Conservation (phyloP, 768 basidiomycete species). For the Mycena indigotica region DNA sequence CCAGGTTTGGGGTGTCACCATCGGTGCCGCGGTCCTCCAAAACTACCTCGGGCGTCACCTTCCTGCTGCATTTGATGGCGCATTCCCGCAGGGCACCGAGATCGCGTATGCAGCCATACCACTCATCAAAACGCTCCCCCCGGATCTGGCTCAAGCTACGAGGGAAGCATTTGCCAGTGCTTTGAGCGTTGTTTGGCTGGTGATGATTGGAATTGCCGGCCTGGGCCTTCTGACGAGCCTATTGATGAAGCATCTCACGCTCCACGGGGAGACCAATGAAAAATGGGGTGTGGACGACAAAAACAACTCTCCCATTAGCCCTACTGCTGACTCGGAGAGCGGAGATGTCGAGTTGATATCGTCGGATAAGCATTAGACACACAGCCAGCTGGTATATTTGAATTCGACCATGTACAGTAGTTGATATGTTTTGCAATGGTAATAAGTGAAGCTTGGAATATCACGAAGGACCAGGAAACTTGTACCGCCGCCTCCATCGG, state of each 20-base stretch:
- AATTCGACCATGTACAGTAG: no score
- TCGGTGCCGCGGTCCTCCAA: constrained; percentile 36
- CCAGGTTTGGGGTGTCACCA: constrained; percentile 32
- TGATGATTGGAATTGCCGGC: constrained; percentile 28
- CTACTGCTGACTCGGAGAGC: no score
- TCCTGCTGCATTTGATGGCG: constrained; percentile 25
- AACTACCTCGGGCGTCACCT: constrained; percentile 31
- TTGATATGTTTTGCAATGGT: no score
- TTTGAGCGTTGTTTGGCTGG: constrained; percentile 33
- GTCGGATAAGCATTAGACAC: no score
- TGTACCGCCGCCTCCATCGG: no score
- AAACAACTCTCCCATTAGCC: no score
- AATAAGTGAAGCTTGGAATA: no score
- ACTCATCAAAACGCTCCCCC: constrained; percentile 23
- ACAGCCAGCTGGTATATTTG: no score
- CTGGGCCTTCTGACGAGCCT: constrained; percentile 30
- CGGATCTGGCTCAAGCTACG: constrained; percentile 18
- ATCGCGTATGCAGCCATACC: constrained; percentile 34
- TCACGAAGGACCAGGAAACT: no score
- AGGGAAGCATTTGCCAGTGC: constrained; percentile 29
- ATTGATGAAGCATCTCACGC: constrained; percentile 28
- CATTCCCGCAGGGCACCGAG: constrained; percentile 6
- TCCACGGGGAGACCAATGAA: constrained; percentile 32
- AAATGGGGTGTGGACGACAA: constrained; percentile 28
- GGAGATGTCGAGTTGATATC: no score